Conservation (phyloP, 306 rosid species). For the Argentina anserina region DNA sequence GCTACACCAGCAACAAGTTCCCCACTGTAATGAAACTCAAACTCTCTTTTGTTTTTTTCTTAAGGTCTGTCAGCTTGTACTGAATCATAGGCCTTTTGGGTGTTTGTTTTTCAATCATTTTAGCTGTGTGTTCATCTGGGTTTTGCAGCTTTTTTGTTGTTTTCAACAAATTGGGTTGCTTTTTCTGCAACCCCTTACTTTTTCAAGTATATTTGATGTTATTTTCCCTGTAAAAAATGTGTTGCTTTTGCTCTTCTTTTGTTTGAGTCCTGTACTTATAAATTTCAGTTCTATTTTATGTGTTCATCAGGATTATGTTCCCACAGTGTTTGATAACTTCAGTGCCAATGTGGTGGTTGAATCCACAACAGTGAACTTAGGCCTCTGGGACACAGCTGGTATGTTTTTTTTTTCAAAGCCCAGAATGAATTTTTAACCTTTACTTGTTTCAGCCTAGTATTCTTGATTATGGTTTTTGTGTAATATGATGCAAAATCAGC, state of each 20-base stretch:
- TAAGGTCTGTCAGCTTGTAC: conserved; percentile 29
- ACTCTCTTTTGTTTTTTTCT: conserved; percentile 12
- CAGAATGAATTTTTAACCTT: not conserved
- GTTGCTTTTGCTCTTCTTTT: conserved; percentile 2
- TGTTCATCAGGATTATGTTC: conserved; percentile 71
- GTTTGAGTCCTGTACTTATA: not conserved
- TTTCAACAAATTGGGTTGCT: conserved; percentile 11
- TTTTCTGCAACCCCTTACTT: not conserved
- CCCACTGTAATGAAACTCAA: conserved; percentile 78
- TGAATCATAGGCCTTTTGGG: conserved; percentile 5
- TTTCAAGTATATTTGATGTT: not conserved
- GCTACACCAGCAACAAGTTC: conserved; percentile 87
- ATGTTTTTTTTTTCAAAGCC: conserved; percentile 15
- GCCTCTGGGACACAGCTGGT: conserved; percentile 98
- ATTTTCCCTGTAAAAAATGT: not conserved
- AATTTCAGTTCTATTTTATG: not conserved
- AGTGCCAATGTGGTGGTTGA: conserved; percentile 93
- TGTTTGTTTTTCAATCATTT: conserved; percentile 8
- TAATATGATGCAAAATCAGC: conserved; percentile 17
- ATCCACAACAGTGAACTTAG: conserved; percentile 79
- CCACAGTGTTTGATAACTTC: conserved; percentile 92
- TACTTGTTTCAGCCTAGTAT: not conserved
- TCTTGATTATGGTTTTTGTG: conserved; percentile 1
- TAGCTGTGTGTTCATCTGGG: conserved; percentile 23
- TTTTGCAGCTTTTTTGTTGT: conserved; percentile 31